Evolutionary conservation across 2,329 filamentous ascomycete genomes (phyloP).

Genomic region (Talaromyces sp.): DNA sequence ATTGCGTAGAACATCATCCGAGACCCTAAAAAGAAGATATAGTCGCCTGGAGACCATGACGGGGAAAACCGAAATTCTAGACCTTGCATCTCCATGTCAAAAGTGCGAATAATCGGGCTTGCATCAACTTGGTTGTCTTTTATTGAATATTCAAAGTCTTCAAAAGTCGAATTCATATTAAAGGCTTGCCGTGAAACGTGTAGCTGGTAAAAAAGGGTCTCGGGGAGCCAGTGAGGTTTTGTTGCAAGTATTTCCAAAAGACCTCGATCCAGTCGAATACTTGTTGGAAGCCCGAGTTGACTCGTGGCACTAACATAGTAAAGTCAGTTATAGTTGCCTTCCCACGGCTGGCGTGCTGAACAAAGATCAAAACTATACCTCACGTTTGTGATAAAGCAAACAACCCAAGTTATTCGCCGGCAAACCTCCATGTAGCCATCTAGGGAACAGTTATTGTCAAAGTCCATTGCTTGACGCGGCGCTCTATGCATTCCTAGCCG

Average conservation of each 20-base stretch:
- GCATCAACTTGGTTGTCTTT: neutral
- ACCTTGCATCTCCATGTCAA: constrained; percentile 5
- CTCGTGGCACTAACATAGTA: neutral
- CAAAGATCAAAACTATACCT: neutral
- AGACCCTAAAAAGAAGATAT: constrained; percentile 6
- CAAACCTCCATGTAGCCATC: constrained; percentile 1
- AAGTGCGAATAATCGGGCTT: neutral
- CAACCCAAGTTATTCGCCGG: constrained; percentile 7
- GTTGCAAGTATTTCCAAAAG: constrained; percentile 6
- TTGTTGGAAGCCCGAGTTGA: constrained; percentile 11
- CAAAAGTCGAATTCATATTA: constrained; percentile 5
- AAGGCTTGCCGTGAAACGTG: constrained; percentile 6
- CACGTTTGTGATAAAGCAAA: constrained; percentile 11
- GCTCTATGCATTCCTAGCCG: constrained; percentile 10
- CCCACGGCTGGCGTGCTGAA: neutral
- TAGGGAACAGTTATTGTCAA: neutral
- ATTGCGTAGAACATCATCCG: constrained; percentile 8
- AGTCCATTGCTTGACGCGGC: neutral
- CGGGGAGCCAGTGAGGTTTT: constrained; percentile 10
- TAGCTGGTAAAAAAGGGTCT: constrained; percentile 10
- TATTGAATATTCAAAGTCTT: neutral
- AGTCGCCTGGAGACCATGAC: constrained; percentile 7
- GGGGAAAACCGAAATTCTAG: constrained; percentile 4
- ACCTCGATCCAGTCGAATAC: constrained; percentile 10
- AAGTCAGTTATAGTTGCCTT: neutral